Evolutionary conservation across 345 rosid genomes (phyloP).

Genomic region (Alliaria petiolata): DNA sequence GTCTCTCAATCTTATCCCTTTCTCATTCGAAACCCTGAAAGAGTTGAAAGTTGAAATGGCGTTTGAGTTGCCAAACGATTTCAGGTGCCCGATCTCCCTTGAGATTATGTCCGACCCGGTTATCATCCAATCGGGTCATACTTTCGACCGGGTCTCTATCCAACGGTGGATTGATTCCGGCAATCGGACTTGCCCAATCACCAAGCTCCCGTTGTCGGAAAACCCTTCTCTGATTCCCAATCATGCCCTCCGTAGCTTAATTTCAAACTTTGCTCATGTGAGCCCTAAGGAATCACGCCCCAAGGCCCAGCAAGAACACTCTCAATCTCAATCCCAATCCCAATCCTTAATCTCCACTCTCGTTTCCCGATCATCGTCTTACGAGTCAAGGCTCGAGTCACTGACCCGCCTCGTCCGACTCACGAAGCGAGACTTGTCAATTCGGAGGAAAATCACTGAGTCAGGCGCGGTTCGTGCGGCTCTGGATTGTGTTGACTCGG

Average conservation of each 20-base stretch:
- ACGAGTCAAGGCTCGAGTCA: conserved; percentile 50
- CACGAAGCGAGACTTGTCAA: conserved; percentile 63
- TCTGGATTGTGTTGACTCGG: conserved; percentile 52
- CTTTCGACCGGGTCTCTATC: conserved; percentile 90
- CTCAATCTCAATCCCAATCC: conserved; percentile 38
- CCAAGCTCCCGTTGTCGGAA: conserved; percentile 73
- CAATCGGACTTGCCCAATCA: conserved; percentile 83
- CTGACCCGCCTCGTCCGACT: conserved; percentile 52
- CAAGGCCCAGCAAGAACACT: conserved; percentile 17
- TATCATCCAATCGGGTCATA: conserved; percentile 88
- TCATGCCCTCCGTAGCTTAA: conserved; percentile 78
- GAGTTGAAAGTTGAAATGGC: conserved; percentile 51
- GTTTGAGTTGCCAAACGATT: conserved; percentile 70
- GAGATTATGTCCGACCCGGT: conserved; percentile 99
- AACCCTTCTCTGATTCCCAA: conserved; percentile 79
- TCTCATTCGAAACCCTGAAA: too few species aligned
- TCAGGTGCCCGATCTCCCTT: conserved; percentile 92
- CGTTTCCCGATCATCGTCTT: conserved; percentile 47
- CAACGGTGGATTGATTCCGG: conserved; percentile 93
- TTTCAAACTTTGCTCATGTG: conserved; percentile 55
- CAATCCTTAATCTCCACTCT: conserved; percentile 54
- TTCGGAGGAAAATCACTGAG: conserved; percentile 71
- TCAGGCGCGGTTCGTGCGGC: conserved; percentile 78
- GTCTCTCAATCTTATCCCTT: conserved; percentile 14
- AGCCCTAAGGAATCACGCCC: conserved; percentile 29